Evolutionary conservation across 495 filamentous ascomycete genomes (phyloP).

Genomic region (Hypomontagnella submonticulosa): DNA sequence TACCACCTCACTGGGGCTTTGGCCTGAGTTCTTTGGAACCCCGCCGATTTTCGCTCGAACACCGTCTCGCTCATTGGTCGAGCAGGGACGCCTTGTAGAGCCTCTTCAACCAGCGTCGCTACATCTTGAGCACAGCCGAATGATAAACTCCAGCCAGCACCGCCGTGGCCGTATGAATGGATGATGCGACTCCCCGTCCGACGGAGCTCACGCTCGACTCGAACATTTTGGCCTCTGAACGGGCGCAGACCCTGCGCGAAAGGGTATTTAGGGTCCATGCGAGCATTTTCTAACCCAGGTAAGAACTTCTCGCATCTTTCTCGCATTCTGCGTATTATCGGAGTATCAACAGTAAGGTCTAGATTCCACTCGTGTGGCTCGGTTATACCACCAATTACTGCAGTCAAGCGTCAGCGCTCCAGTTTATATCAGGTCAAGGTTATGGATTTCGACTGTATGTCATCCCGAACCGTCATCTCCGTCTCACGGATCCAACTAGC

Average conservation of each 20-base stretch:
- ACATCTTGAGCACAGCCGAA: conserved; percentile 60
- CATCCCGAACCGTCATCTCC: not conserved
- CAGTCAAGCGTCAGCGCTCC: conserved; percentile 14
- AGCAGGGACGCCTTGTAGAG: conserved; percentile 43
- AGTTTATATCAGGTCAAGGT: no score
- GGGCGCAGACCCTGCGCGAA: conserved; percentile 60
- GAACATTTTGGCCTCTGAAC: conserved; percentile 53
- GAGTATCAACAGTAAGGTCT: conserved; percentile 55
- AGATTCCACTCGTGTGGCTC: conserved; percentile 55
- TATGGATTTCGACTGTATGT: no score
- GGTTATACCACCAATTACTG: conserved; percentile 56
- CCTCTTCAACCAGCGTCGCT: conserved; percentile 50
- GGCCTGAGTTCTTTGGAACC: conserved; percentile 29
- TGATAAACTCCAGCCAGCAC: conserved; percentile 58
- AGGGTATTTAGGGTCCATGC: conserved; percentile 57
- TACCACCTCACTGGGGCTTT: no score
- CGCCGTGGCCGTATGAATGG: conserved; percentile 63
- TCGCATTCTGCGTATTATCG: conserved; percentile 57
- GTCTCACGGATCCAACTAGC: not conserved
- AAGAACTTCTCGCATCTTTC: conserved; percentile 58
- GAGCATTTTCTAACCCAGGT: conserved; percentile 56
- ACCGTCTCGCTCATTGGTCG: conserved; percentile 44
- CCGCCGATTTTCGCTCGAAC: conserved; percentile 34
- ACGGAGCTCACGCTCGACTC: conserved; percentile 59
- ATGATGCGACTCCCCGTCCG: conserved; percentile 51